A percentile compares a stretch with the other conserved stretches of the same genome.
Evolutionary conservation across 768 basidiomycete species (phyloP).

Genomic region (Gyrodon lividus): DNA sequence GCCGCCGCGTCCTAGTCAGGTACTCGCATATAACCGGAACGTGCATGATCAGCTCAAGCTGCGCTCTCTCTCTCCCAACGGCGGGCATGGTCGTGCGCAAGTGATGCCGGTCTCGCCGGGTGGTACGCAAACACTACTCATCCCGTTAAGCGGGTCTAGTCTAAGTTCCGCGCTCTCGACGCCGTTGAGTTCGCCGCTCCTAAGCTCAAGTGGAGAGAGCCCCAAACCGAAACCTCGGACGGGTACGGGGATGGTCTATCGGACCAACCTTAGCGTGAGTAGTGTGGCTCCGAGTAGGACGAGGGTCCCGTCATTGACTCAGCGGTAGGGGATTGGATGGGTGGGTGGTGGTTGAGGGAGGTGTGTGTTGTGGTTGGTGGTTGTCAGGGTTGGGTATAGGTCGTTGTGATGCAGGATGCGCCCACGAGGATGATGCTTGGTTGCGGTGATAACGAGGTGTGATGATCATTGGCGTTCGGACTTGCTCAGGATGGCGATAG

Average conservation of each 20-base stretch:
- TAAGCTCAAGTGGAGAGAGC: slow-evolving; percentile 15
- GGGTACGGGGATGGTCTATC: slow-evolving; percentile 70
- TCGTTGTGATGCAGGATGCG: slow-evolving; percentile 2
- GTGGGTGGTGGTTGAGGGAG: background rate
- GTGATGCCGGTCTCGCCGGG: slow-evolving; percentile 16
- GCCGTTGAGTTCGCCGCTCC: slow-evolving; percentile 16
- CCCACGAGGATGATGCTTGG: slow-evolving; percentile 10
- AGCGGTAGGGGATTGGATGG: slow-evolving; percentile 9
- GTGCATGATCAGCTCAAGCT: slow-evolving; percentile 34
- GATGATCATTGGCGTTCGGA: slow-evolving; percentile 2
- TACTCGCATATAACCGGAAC: slow-evolving; percentile 35
- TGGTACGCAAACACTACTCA: slow-evolving; percentile 21
- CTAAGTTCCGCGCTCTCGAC: slow-evolving; percentile 11
- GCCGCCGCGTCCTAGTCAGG: slow-evolving; percentile 20
- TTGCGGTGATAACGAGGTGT: slow-evolving; percentile 3
- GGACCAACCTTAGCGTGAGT: slow-evolving; percentile 31
- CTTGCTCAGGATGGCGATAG: background rate
- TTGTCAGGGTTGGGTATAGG: slow-evolving; percentile 11
- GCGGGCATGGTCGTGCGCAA: slow-evolving; percentile 5
- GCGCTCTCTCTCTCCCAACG: slow-evolving; percentile 16
- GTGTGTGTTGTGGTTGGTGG: slow-evolving; percentile 5
- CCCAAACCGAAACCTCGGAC: slow-evolving; percentile 53
- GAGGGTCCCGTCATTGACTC: slow-evolving; percentile 33
- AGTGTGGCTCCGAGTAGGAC: slow-evolving; percentile 36
- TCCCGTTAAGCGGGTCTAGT: slow-evolving; percentile 4